Conservation (phyloP, 345 rosid genomes). For the Acer campestre region DNA sequence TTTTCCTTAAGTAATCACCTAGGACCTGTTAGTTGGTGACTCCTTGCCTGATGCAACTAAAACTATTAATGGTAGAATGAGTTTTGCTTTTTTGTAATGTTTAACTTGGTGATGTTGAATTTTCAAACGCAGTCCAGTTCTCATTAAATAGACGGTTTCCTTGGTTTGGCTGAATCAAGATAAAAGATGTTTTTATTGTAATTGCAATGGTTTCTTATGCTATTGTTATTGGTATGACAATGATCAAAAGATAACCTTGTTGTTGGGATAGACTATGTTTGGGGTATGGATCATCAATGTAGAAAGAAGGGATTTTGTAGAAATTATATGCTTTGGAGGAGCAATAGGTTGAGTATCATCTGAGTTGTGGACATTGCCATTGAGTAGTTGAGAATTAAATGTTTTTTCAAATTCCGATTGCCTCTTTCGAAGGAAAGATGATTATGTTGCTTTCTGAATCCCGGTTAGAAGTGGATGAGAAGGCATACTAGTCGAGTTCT, state of each 20-base stretch:
- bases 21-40: background rate
- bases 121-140: slow-evolving; percentile 1
- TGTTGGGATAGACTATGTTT: background rate
- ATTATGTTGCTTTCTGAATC: background rate
- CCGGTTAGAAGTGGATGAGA: background rate
- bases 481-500: background rate
- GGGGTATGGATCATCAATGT: background rate
- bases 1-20: background rate
- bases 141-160: background rate
- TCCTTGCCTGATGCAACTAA: too few relatives aligned
- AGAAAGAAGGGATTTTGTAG: background rate
- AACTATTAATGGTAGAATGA: too few relatives aligned
- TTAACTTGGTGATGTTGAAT: background rate
- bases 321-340: background rate
- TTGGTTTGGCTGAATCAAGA: background rate
- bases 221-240: background rate
- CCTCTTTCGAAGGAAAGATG: background rate
- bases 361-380: background rate
- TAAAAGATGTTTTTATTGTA: background rate
- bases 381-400: background rate
- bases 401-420: background rate
- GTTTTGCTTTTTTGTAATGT: background rate
- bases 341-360: background rate
- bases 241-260: background rate
- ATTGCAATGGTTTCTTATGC: background rate